Conservation (phyloP, 768 basidiomycete species). For the Strobilomyces echinocephalus region DNA sequence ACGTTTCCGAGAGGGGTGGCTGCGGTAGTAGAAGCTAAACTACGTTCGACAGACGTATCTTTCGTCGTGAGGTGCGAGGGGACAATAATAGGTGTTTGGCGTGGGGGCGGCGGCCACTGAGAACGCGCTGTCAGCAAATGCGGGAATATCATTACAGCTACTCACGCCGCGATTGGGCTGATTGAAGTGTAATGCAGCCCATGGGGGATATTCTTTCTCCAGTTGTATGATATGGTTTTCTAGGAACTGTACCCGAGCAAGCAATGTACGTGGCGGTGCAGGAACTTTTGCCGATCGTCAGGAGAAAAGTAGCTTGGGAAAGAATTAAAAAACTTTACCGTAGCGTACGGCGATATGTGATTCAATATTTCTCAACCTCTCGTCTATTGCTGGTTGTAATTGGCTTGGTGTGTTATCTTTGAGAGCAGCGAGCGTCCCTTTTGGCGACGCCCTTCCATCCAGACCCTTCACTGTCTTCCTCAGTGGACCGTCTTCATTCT, state of each 20-base stretch:
- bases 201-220: slow-evolving; percentile 81
- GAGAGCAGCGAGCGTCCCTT: slow-evolving; percentile 11
- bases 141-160: slow-evolving; percentile 10
- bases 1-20: slow-evolving; percentile 5
- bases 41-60: slow-evolving; percentile 16
- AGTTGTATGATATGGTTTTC: slow-evolving; percentile 75
- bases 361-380: slow-evolving; percentile 64
- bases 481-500: slow-evolving; percentile 75
- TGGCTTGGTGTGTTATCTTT: slow-evolving; percentile 35
- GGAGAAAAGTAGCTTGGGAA: not conserved
- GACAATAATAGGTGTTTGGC: slow-evolving; percentile 72
- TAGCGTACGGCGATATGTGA: slow-evolving; percentile 69
- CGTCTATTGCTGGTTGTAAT: slow-evolving; percentile 56
- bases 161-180: slow-evolving; percentile 77
- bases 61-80: slow-evolving; percentile 55
- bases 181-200: slow-evolving; percentile 86
- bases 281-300: slow-evolving; percentile 48
- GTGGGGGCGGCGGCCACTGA: slow-evolving; percentile 84
- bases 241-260: slow-evolving; percentile 61
- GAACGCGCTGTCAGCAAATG: not conserved
- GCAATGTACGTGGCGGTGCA: slow-evolving; percentile 58
- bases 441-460: slow-evolving; percentile 6
- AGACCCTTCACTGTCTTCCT: slow-evolving; percentile 48
- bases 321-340: slow-evolving; percentile 40
- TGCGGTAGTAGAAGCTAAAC: not conserved